Evolutionary conservation across 306 rosid species (phyloP), one percentile per base, ranked within the genome.

Genomic region (Sophora flavescens): DNA sequence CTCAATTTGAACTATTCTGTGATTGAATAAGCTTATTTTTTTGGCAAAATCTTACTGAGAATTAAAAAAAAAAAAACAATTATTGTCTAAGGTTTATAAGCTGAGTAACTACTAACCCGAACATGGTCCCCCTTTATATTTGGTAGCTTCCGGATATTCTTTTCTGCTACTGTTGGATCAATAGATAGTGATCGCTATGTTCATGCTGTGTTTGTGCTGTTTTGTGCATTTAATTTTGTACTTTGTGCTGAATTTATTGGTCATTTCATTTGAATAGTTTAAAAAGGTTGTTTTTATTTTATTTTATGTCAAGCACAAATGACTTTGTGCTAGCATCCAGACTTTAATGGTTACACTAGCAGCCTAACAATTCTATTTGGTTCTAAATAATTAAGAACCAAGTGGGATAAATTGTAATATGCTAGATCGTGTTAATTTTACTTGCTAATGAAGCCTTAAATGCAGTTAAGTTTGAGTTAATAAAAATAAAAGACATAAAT

Each of bases 191-290:
- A 30, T 61, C 51, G n/a, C n/a, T 53, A 6, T 78, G 51, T 35
- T 36, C 41, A 63, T 22, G 22, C 22, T 13, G 17, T 64, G 44
- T 8, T 7, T 64, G 15, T 8, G 6, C 13, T 26, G n/a, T n/a
- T 36, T 44, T 63, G 6, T 76, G 56, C 65, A 39, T 62, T 57
- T 41, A 42, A 51, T 48, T 10, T 35, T 64, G 54, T 26, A 26
- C n/a, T 44, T 15, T 15, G 6, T 11, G 60, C 61, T 80, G 60
- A 52, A 53, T 67, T 66, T 60, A 36, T 22, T 74, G 22, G 39
- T 36, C 5, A 50, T 26, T 35, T 32, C 15, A 15, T 59, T 56
- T 79, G 11, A 53, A 53, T 33, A 64, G 57, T 6, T 72, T 22
- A 32, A 50, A 16, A 9, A 9, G 15, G 10, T 44, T 11, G 10